Base-by-base conservation (phyloP, 257 asterid genomes). In the Petunia axillaris region DNA sequence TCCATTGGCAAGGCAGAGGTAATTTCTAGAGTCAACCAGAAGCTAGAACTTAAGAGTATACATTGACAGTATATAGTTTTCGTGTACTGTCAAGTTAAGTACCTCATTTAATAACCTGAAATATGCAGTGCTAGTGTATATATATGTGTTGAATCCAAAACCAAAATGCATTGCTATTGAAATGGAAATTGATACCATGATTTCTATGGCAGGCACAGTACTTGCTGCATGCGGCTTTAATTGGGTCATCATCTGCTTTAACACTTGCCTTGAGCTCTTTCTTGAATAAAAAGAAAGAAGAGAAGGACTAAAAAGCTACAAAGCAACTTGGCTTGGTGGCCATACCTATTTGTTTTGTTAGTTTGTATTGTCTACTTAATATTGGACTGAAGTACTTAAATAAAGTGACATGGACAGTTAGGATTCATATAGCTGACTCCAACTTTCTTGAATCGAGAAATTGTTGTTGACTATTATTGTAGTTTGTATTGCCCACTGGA, bases 211-310 rank as follows among this genome's bases (percentile, higher is more conserved):
- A 76, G 81, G 81, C 81, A 2, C 40, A 0, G 71, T 36, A 5
- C 67, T 41, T 81, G 55, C 76, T 81, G 67, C 77, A 63, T 43
- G 80, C 68, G 25, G 79, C 59, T 41, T 48, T 81, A 16, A 15
- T 58, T 2, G 58, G 65, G 1, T 40, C 71, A 11, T 77, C 81
- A 60, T 59, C 67, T n/a, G 80, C 64, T 81, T 75, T 81, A 41
- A 81, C 67, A 4, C 15, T 59, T 81, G 84, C 46, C 46, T 52
- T 73, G 53, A 40, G 15, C 40, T 67, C 78, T 44, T 46, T 68
- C 62, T 59, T 80, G 73, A 41, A 36, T 50, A 41, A 62, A 16
- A 2, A 43, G 1, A 68, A 36, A 44, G 11, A 53, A 80, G 77
- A 58, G 50, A n/a, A 3, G 13, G 58, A 70, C 76, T 70, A 70